Evolutionary conservation across 2,329 filamentous ascomycete species (phyloP).

Genomic region (Beauveria scarabaeidicola): DNA sequence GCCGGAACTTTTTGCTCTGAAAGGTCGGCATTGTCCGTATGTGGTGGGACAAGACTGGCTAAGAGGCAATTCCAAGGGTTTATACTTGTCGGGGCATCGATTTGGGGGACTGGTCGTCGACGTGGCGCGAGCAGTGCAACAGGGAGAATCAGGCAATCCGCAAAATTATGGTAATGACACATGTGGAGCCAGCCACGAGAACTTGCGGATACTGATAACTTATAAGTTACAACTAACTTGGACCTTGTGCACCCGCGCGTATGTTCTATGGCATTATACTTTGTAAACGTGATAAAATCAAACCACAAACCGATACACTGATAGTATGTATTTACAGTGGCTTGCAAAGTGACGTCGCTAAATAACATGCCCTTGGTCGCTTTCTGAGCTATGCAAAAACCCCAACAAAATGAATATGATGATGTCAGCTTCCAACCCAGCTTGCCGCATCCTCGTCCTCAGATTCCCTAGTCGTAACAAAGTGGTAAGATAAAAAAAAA

Average conservation of each 20-base stretch:
- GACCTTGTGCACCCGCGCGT: neutral
- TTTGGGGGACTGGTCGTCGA: neutral
- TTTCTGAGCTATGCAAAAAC: slow-evolving; percentile 9
- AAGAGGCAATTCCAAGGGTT: neutral
- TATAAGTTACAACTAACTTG: too few species aligned
- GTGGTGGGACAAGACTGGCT: neutral
- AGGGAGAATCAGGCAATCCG: neutral
- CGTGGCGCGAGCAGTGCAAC: neutral
- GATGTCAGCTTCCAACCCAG: slow-evolving; percentile 1
- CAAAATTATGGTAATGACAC: slow-evolving; percentile 1
- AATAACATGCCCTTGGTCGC: slow-evolving; percentile 9
- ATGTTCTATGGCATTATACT: neutral
- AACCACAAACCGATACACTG: neutral
- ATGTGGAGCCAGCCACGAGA: neutral
- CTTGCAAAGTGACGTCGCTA: slow-evolving; percentile 10
- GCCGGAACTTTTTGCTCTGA: slow-evolving; percentile 61
- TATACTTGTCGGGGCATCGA: neutral
- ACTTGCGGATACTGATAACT: neutral
- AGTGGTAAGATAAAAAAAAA: slow-evolving; percentile 3
- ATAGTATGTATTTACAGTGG: slow-evolving; percentile 6
- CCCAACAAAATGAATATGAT: slow-evolving; percentile 9
- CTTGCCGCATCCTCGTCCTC: neutral
- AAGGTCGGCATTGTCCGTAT: slow-evolving; percentile 41
- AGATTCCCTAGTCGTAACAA: slow-evolving; percentile 6
- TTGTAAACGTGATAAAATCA: neutral